Evolutionary conservation across 176 grass and related monocot species (phyloP), one percentile per base, ranked within the genome.

Genomic region (Poa annua): DNA sequence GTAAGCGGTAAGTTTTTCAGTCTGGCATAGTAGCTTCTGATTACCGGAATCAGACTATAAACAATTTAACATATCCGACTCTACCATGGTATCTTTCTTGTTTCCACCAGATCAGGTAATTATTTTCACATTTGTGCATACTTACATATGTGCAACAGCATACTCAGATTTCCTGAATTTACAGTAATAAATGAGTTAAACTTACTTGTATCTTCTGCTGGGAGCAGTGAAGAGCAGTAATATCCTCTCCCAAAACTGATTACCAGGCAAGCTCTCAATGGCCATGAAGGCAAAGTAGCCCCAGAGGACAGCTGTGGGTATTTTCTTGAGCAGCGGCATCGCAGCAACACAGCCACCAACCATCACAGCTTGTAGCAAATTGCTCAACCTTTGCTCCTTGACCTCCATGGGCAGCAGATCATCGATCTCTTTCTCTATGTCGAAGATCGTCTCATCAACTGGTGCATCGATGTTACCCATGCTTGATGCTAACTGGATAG

Each of bases 211-310:
- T 93, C 97, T 91, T 80, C 93, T 93, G 64, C 91, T 88, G 10
- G 97, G 97, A 79, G 97, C 93, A 82, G 97, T 99, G 87, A 99
- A 94, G 44, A 96, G 86, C 49, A 99, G 88, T 48, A 99, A 86
- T 48, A 99, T 96, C 74, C 97, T 82, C 59, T 99, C 97, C 97
- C 97, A 99, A 71, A 99, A 99, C 71, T 99, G 97, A 50, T 99
- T 99, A 36, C 97, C 97, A 3, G 97, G 97, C 60, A 99, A 86
- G 67, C 93, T 96, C 81, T 99, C 97, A n/a, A 99, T 92, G 51
- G 97, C 97, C 97, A 99, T 99, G 89, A 99, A 99, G 25, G 97
- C 97, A 33, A 99, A 99, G 70, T 99, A 99, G 41, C 97, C 97
- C 97, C 97, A 99, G 10, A 99, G 91, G 55, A 99, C 97, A 44